Evolutionary conservation across 1,139 yeast genomes (phyloP), one percentile per base, ranked within the genome.

Genomic region (Taphrina pruni): DNA sequence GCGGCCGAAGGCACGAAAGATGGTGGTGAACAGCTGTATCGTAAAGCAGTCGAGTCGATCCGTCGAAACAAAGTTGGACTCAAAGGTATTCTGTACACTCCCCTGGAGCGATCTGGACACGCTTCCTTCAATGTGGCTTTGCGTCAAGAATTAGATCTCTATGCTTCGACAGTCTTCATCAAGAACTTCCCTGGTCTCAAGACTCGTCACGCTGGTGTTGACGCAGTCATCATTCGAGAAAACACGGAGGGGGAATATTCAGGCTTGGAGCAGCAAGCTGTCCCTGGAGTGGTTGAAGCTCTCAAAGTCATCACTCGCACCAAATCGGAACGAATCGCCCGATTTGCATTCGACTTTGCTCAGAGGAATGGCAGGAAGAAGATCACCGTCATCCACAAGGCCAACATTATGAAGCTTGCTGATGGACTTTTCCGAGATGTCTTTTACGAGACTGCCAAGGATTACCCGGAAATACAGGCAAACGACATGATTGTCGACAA

Each of bases 221-320:
- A 93, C 82, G 86, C 93, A 79, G 97, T 93, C 62, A 85, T 94
- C 74, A 96, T 94, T 77, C 91, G 99, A 85, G 99, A 94, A 83
- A 94, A 94, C 86, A 86, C 92, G 69, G 98, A 94, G 83, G 98
- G 97, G 84, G 99, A 94, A 82, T 94, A 92, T 84, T 92, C 98
- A 70, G 99, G 99, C 77, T 86, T 94, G 78, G 99, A 94, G 85
- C 98, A 94, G 83, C 95, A 90, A 82, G 90, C 97, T 65, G 95
- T 90, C 77, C 96, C 97, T 74, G 99, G 97, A 81, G 97, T 93
- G 74, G 98, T 94, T 75, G 98, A 94, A 84, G 90, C 97, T 57
- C 85, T 94, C 77, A 94, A 94, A 85, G 90, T 94, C 80, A 89
- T 93, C 85, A 93, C 98, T 77, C 88, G 92, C 82, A 86, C 87